Conservation (phyloP, 805 yeast genomes). For the Barnettozyma wickerhamii region DNA sequence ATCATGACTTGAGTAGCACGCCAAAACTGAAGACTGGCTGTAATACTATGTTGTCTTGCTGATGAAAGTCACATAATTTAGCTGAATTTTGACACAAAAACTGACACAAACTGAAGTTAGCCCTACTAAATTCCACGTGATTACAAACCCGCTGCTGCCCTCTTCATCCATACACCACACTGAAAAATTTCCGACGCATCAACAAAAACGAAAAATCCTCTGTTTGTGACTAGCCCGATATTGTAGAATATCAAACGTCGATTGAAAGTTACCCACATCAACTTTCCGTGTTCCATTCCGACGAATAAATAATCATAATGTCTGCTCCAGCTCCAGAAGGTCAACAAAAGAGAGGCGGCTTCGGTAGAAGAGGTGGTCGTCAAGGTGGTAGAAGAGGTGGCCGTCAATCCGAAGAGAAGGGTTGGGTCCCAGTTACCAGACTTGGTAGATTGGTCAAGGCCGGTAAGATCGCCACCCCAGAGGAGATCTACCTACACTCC, state of each 20-base stretch:
- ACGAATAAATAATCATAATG: constrained; percentile 31
- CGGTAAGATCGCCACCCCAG: constrained; percentile 93
- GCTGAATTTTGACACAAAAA: constrained; percentile 1
- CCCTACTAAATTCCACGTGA: too few relatives aligned
- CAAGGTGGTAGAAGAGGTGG: constrained; percentile 67
- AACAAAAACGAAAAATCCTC: not conserved
- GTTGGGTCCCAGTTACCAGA: constrained; percentile 99
- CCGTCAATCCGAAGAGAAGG: constrained; percentile 92
- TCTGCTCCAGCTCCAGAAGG: constrained; percentile 35
- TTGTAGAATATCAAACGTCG: constrained; percentile 38
- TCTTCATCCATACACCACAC: constrained; percentile 8
- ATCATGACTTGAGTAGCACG: too few relatives aligned
- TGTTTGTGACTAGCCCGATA: too few relatives aligned
- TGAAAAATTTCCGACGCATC: not conserved
- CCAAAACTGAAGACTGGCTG: too few relatives aligned
- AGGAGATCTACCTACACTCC: constrained; percentile 99
- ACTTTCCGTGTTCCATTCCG: constrained; percentile 51
- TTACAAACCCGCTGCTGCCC: too few relatives aligned
- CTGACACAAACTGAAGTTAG: not conserved
- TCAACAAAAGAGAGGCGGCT: constrained; percentile 46
- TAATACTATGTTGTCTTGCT: too few relatives aligned
- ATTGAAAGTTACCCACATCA: constrained; percentile 52
- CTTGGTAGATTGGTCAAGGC: constrained; percentile 99
- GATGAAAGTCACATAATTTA: too few relatives aligned
- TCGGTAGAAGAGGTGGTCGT: constrained; percentile 56